Base-by-base conservation (phyloP, 805 yeast species). In the Cyberlindnera subsufficiens region DNA sequence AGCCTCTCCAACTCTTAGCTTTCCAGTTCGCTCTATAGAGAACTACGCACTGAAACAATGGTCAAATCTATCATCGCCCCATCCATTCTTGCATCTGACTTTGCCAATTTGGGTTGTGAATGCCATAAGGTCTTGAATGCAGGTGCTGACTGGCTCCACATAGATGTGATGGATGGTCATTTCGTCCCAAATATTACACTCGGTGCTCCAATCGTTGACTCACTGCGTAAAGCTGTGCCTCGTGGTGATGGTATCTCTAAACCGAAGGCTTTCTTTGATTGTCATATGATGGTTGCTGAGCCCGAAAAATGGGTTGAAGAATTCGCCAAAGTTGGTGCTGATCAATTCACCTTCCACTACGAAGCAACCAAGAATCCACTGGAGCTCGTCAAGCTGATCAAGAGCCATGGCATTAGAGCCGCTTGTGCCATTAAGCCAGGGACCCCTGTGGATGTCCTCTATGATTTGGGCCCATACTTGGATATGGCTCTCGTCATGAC, bases 401-500 rank as follows among this genome's bases (percentile, higher is more conserved):
- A 81, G 61, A 62, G 68, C 14, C 71, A 79, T 49, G 96, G 95
- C n/a, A 82, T 93, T 81, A 83, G 80, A 63, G 97, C 90, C 16
- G 96, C 95, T 0, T 82, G 95, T 66, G 96, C 98, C 7, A 73
- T 93, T 54, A 91, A 91, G 65, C 99, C 99, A 44, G 86, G 83
- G 34, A 93, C 99, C 1, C 78, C 90, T 0, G 93, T 86, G 18
- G 93, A 84, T 45, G 95, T 78, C 3, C 73, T 90, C 35, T 80
- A 71, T 55, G 90, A 86, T 25, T 67, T 86, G 46, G 91, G 82
- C 20, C 82, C 82, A 38, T 69, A 77, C 43, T 71, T 91, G 53
- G 98, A 93, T 63, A 87, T 91, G 96, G 90, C 87, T n/a, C 72
- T 93, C 45, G 83, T 93, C 35, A 93, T 91, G 98, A 93, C 99